These are phyloP conservation scores for Penicillium paradoxum DNA, from an alignment of 495 filamentous ascomycete species.

Conservation along the genomic window DNA sequence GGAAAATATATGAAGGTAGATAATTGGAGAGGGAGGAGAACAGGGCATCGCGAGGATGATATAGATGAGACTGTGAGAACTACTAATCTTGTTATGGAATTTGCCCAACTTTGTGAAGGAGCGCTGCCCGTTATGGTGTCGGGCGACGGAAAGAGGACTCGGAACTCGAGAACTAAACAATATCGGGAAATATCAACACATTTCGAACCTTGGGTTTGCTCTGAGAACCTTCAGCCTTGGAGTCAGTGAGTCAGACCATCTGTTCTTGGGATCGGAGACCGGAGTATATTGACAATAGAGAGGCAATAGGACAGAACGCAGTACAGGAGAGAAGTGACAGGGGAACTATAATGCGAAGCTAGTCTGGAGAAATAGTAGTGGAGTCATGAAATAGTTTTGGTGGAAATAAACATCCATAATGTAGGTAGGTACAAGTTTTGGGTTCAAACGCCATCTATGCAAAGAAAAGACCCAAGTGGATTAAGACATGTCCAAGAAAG, in stretches of 20 bases:
- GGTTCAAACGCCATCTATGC: conserved; percentile 29
- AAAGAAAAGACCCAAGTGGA: conserved; percentile 12
- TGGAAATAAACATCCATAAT: conserved; percentile 1
- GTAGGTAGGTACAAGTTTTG: conserved; percentile 16
- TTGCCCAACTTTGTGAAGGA: background rate
- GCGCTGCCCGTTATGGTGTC: background rate
- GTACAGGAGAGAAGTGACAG: background rate
- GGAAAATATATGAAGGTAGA: background rate
- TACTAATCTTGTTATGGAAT: background rate
- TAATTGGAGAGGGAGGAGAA: background rate
- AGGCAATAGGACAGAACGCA: background rate
- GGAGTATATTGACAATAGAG: too few relatives aligned
- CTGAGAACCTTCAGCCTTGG: too few relatives aligned
- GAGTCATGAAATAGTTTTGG: background rate
- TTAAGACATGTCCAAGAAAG: conserved; percentile 19
- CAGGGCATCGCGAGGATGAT: background rate
- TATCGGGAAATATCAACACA: background rate
- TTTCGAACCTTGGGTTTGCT: background rate
- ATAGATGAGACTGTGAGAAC: background rate
- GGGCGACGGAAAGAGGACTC: background rate
- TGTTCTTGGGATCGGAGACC: too few relatives aligned
- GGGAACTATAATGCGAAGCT: background rate
- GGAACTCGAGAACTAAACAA: background rate
- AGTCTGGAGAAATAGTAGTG: background rate
- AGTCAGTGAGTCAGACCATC: too few relatives aligned